These are phyloP conservation scores for Coprinopsis cinerea DNA, from an alignment of 768 basidiomycete species.

Conservation along the genomic window DNA sequence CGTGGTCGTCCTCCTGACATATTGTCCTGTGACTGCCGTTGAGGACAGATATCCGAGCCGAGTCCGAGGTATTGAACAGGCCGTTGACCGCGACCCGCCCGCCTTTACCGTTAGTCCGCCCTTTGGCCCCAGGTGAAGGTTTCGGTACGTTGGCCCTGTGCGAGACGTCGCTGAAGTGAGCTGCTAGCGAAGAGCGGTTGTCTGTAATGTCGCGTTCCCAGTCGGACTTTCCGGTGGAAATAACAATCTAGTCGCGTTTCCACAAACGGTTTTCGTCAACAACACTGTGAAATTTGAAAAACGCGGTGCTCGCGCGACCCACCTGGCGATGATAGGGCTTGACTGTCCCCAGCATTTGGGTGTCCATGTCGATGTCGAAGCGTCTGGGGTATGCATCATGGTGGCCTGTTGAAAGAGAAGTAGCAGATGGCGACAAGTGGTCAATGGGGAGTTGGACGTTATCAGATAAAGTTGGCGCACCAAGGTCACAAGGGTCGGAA, in stretches of 20 bases:
- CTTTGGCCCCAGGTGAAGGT: constrained; percentile 17
- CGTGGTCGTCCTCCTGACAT: constrained; percentile 53
- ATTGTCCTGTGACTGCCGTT: constrained; percentile 81
- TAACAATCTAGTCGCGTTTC: constrained; percentile 54
- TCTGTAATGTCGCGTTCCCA: constrained; percentile 81
- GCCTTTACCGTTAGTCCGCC: constrained; percentile 19
- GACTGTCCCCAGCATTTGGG: constrained; percentile 79
- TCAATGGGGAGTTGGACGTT: constrained; percentile 13
- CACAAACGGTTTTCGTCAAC: not conserved
- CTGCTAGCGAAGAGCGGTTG: constrained; percentile 65
- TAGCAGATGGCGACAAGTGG: constrained; percentile 5
- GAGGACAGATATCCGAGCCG: constrained; percentile 59
- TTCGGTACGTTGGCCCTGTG: constrained; percentile 21
- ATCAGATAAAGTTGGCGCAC: constrained; percentile 31
- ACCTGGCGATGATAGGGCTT: constrained; percentile 84
- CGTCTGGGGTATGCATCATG: constrained; percentile 60
- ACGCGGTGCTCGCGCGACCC: constrained; percentile 8
- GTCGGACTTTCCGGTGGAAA: constrained; percentile 86
- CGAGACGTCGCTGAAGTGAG: constrained; percentile 39
- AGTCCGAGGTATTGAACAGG: constrained; percentile 51
- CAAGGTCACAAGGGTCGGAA: constrained; percentile 71
- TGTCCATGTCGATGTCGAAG: constrained; percentile 74
- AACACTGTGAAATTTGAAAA: constrained; percentile 1
- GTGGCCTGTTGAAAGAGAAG: constrained; percentile 43
- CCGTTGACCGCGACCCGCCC: constrained; percentile 36